Conservation (phyloP, 2,329 filamentous ascomycete genomes). For the Aureobasidium sp. region DNA sequence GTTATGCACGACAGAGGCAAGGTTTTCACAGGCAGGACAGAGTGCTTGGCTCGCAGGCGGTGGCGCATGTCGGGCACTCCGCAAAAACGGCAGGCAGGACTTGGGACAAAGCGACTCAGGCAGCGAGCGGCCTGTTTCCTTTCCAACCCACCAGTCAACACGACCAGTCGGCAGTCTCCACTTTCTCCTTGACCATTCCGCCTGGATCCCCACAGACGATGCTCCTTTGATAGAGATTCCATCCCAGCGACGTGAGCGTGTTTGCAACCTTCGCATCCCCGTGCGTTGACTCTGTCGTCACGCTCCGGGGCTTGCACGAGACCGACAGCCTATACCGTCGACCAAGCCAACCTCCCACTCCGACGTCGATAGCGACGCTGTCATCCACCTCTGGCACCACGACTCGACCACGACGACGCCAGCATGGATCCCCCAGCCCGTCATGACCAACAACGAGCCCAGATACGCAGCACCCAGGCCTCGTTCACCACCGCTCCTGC, state of each 20-base stretch:
- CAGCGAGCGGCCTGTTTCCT: conserved; percentile 6
- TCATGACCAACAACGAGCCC: background rate
- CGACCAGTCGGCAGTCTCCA: background rate
- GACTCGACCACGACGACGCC: background rate
- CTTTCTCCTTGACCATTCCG: background rate
- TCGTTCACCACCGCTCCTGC: conserved; percentile 27
- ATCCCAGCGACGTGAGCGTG: background rate
- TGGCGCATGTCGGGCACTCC: conserved; percentile 3
- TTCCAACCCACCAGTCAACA: conserved; percentile 4
- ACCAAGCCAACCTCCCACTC: background rate
- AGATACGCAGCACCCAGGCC: conserved; percentile 19
- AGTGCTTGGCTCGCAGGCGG: background rate
- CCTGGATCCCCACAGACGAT: background rate
- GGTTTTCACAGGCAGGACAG: background rate
- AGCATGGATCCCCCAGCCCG: conserved; percentile 17
- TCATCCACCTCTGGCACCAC: background rate
- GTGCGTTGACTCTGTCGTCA: conserved; percentile 14
- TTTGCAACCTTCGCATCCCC: conserved; percentile 9
- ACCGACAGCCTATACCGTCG: background rate
- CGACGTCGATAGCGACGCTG: background rate
- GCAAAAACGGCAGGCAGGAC: conserved; percentile 6
- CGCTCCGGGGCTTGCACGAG: conserved; percentile 12
- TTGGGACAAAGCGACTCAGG: conserved; percentile 10
- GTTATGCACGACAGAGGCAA: background rate
- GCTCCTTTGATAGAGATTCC: background rate